phyloP scores from a whole-genome alignment of 805 yeast genomes.

The Yarrowia sp. region DNA sequence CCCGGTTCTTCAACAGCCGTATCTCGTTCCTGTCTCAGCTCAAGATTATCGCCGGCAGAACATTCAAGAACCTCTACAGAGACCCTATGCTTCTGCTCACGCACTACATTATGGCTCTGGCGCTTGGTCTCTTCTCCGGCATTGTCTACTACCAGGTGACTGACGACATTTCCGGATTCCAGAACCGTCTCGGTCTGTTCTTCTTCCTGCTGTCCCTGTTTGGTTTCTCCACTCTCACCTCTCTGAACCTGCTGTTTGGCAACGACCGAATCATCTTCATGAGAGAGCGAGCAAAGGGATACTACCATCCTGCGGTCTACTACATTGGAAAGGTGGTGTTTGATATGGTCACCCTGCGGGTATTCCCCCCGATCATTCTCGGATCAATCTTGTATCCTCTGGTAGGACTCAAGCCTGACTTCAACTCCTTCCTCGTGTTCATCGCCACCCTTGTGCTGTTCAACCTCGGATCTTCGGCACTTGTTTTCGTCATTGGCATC shows the following conservation, averaged over 20 bases:
- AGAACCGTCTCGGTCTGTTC: conserved; percentile 89
- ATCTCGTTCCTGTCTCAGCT: conserved; percentile 47
- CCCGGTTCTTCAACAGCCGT: not conserved
- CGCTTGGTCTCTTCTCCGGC: conserved; percentile 83
- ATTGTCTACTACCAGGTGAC: conserved; percentile 75
- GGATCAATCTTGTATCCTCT: conserved; percentile 82
- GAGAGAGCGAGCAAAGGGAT: conserved; percentile 91
- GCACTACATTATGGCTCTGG: conserved; percentile 73
- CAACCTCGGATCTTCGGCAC: conserved; percentile 81
- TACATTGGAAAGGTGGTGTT: conserved; percentile 81
- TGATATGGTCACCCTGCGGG: conserved; percentile 87
- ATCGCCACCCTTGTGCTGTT: conserved; percentile 70
- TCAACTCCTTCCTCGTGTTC: conserved; percentile 69
- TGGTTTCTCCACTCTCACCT: conserved; percentile 92
- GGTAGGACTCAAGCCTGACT: conserved; percentile 80
- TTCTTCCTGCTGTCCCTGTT: conserved; percentile 87
- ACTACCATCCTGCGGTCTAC: conserved; percentile 84
- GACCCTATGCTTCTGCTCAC: conserved; percentile 86
- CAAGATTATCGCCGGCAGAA: conserved; percentile 72
- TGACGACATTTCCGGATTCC: conserved; percentile 94
- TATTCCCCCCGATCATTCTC: conserved; percentile 86
- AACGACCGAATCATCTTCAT: conserved; percentile 85
- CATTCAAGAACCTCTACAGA: conserved; percentile 88
- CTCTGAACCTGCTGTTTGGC: conserved; percentile 79
- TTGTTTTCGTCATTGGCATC: conserved; percentile 84